Evolutionary conservation across 768 basidiomycete genomes (phyloP).

Genomic region (Tulasnella sp.): DNA sequence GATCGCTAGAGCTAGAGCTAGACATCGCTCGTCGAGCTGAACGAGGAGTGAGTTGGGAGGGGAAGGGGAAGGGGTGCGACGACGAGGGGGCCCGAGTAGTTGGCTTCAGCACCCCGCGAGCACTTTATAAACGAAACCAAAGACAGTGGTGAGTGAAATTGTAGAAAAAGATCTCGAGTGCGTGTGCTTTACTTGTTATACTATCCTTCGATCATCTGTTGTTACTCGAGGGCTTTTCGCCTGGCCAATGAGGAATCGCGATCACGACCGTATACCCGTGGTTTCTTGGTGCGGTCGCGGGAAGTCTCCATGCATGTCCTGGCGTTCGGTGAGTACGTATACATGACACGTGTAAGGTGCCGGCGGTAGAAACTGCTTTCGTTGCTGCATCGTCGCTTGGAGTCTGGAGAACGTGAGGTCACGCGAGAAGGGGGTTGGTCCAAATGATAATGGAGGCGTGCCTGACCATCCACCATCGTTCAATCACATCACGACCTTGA

Average conservation of each 20-base stretch:
- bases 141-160: neutral
- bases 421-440: neutral
- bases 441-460: neutral
- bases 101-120: neutral
- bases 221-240: neutral
- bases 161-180: neutral
- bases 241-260: neutral
- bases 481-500: neutral
- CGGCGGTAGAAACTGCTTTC: no score
- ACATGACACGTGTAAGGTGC: no score
- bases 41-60: neutral
- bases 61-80: neutral
- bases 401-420: neutral
- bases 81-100: neutral
- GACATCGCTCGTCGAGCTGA: neutral
- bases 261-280: no score
- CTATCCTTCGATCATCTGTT: neutral
- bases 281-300: no score
- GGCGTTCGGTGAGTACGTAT: no score
- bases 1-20: neutral
- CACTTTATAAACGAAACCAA: neutral
- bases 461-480: neutral
- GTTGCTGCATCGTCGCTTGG: no score
- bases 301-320: no score
- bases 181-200: neutral